Evolutionary conservation across 352 stramenopile genomes (phyloP).

Genomic region (Globisporangium polare): DNA sequence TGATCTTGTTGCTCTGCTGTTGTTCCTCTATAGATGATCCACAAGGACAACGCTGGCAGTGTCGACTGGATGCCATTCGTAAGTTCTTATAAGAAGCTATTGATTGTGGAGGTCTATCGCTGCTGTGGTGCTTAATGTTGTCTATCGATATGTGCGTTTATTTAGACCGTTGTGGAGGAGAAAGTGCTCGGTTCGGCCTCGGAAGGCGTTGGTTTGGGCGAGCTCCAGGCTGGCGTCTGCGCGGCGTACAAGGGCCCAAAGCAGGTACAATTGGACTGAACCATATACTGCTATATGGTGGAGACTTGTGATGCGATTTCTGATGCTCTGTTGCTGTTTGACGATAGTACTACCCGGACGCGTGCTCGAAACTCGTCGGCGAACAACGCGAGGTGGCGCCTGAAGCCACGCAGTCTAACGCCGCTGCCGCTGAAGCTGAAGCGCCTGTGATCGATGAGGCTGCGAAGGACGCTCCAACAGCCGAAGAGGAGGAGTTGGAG

Average conservation of each 20-base stretch:
- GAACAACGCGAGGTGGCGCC: slow-evolving; percentile 48
- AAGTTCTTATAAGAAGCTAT: slow-evolving; percentile 8
- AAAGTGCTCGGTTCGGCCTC: slow-evolving; percentile 54
- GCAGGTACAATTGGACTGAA: slow-evolving; percentile 10
- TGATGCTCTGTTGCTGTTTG: neutral
- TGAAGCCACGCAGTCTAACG: slow-evolving; percentile 20
- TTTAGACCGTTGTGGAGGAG: slow-evolving; percentile 57
- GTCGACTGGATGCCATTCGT: slow-evolving; percentile 80
- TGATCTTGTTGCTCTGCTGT: no score
- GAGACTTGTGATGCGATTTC: neutral
- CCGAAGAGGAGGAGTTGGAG: slow-evolving; percentile 25
- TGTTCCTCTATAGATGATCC: no score
- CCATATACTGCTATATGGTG: neutral
- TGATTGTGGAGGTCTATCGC: neutral
- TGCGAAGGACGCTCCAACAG: neutral
- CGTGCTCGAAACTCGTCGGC: slow-evolving; percentile 50
- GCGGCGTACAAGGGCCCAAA: slow-evolving; percentile 60
- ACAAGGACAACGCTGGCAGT: slow-evolving; percentile 36
- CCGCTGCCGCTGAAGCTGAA: slow-evolving; percentile 6
- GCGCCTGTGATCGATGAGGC: slow-evolving; percentile 13
- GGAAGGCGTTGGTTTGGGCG: slow-evolving; percentile 52
- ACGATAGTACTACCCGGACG: slow-evolving; percentile 42
- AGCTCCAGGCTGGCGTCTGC: slow-evolving; percentile 60
- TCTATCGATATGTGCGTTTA: neutral
- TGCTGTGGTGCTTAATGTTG: neutral